Base-by-base conservation (phyloP, 2,329 filamentous ascomycete genomes). In the Helminthosporium solani region DNA sequence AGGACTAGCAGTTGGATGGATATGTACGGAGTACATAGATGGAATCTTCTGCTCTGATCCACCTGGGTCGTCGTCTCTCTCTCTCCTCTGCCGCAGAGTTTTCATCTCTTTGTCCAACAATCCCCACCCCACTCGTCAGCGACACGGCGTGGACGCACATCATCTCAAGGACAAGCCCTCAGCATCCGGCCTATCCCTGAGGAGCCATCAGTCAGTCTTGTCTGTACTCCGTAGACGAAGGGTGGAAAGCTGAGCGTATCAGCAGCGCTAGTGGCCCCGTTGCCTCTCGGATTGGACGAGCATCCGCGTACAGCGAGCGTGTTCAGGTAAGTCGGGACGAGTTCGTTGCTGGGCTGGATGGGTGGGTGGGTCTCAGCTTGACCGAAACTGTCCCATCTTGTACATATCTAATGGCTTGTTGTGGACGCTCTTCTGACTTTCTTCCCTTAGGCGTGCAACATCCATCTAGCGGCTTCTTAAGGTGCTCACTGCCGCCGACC, bases 341-440 rank as follows among this genome's bases (percentile, higher is more conserved):
- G 9, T 3, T 36, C n/a, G 33, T 15, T 25, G 34, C 50, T 51
- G 48, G 45, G 30, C 50, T 44, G 40, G 42, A 42, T 27, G 47
- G 41, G 41, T 38, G 12, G 11, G n/a, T 18, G 25, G 25, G 12
- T 3, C 34, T 40, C 45, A 44, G 48, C 51, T 51, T 40, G 45
- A 28, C 41, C 27, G 25, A 16, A 48, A 44, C 36, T 44, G 23
- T 40, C 21, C 37, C 15, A 9, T 31, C n/a, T 21, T 42, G 2
- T 33, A 37, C 33, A 23, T 33, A 31, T 20, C 40, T 43, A 27
- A 25, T 9, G 9, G 23, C 23, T 25, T 25, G 23, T 25, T 25
- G 23, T n/a, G n/a, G n/a, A 9, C 23, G 23, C 23, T 5, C 5
- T 9, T 25, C 23, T 25, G 40, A 43, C 27, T 28, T 25, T 23